These are phyloP conservation scores for Aphanomyces invadans DNA, from an alignment of 352 stramenopile genomes.

Conservation along the genomic window DNA sequence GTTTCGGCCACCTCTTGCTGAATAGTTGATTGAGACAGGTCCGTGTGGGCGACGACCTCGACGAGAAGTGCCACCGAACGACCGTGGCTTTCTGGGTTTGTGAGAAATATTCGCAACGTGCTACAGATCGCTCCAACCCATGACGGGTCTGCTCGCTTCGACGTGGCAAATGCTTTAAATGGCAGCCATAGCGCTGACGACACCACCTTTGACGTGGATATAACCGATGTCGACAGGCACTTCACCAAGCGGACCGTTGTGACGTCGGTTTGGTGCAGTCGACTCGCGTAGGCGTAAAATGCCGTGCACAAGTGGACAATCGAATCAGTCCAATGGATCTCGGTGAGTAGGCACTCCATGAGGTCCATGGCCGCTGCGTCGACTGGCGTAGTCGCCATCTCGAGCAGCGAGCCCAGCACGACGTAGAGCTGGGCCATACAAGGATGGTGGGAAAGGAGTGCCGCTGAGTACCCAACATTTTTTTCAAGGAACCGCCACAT, in stretches of 20 bases:
- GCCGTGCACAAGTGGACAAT: neutral
- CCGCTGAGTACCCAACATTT: neutral
- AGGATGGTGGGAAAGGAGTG: constrained; percentile 3
- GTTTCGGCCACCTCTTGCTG: neutral
- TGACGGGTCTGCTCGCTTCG: neutral
- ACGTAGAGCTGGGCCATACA: neutral
- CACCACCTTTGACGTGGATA: neutral
- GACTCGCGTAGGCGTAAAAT: neutral
- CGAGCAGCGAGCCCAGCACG: neutral
- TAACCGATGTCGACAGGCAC: neutral
- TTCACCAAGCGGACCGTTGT: neutral
- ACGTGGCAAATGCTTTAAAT: neutral
- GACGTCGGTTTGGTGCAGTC: neutral
- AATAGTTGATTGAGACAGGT: neutral
- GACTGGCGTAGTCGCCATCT: neutral
- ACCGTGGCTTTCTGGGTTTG: neutral
- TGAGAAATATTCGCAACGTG: neutral
- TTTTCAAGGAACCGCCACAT: neutral
- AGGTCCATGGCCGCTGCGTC: neutral
- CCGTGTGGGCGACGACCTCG: neutral
- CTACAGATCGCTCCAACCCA: neutral
- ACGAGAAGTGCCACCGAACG: neutral
- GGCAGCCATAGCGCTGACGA: neutral
- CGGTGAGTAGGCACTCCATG: neutral
- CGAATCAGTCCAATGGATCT: neutral